These are phyloP conservation scores for Arachis stenosperma DNA, from an alignment of 306 rosid genomes.

Conservation along the genomic window DNA sequence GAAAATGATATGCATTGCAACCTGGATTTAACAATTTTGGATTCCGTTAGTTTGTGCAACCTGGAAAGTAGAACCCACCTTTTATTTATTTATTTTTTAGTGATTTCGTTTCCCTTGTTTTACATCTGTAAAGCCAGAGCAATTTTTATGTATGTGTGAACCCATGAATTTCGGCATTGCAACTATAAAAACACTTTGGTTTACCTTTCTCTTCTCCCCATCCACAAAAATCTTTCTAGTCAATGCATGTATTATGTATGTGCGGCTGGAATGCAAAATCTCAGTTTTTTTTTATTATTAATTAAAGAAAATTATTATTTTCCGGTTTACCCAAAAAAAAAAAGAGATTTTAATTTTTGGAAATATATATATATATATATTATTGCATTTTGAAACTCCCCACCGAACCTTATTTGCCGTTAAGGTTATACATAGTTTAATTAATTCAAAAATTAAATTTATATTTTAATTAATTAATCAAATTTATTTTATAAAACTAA, in stretches of 20 bases:
- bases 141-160: not conserved
- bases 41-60: conserved; percentile 2
- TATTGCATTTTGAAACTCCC: no score
- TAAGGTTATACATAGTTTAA: no score
- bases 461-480: no score
- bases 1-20: no score
- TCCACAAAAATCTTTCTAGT: not conserved
- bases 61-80: conserved; percentile 15
- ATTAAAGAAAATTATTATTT: no score
- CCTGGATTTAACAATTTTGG: no score
- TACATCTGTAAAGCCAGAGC: conserved; percentile 14
- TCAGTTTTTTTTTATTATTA: not conserved
- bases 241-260: not conserved
- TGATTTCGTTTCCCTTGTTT: not conserved
- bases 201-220: not conserved
- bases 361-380: no score
- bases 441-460: no score
- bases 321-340: no score
- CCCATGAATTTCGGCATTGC: not conserved
- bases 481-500: no score
- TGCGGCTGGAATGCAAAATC: not conserved
- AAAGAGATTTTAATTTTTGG: no score
- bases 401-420: no score
- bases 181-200: not conserved
- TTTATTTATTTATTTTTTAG: not conserved